A percentile compares a stretch with the other conserved stretches of the same genome.
Evolutionary conservation across 768 basidiomycete species (phyloP).

Genomic region (Lanmaoa rubissima): DNA sequence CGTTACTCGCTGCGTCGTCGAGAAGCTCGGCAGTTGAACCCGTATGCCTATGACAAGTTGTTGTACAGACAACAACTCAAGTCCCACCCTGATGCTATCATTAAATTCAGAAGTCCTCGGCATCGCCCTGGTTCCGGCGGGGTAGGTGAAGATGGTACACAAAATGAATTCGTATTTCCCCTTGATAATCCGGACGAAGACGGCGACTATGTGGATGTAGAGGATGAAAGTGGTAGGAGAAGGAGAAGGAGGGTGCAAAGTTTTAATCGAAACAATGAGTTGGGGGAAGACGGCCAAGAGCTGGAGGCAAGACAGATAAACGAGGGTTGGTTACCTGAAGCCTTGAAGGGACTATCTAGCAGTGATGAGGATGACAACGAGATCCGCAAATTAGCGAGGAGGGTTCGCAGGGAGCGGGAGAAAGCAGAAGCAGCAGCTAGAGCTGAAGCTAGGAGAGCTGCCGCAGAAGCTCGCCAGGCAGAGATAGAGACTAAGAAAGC

Average conservation of each 20-base stretch:
- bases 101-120: conserved; percentile 45
- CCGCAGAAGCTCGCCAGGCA: conserved; percentile 15
- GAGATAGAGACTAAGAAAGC: conserved; percentile 13
- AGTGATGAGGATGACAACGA: conserved; percentile 44
- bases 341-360: conserved; percentile 37
- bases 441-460: conserved; percentile 18
- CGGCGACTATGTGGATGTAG: conserved; percentile 25
- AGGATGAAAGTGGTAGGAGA: conserved; percentile 11
- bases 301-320: not conserved
- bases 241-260: conserved; percentile 6
- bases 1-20: conserved; percentile 60
- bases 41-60: conserved; percentile 56
- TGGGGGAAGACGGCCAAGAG: not conserved
- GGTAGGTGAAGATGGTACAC: conserved; percentile 30
- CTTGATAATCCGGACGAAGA: conserved; percentile 24
- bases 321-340: conserved; percentile 33
- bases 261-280: not conserved
- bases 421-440: conserved; percentile 20
- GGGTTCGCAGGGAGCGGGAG: conserved; percentile 32
- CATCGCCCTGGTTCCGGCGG: conserved; percentile 26
- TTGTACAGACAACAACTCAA: conserved; percentile 52
- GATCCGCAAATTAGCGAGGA: conserved; percentile 33
- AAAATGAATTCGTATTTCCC: conserved; percentile 29
- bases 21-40: conserved; percentile 53
- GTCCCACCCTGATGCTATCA: conserved; percentile 63